Evolutionary conservation across 2,329 filamentous ascomycete genomes (phyloP), one percentile per base, ranked within the genome.

Genomic region (Hypomyces perniciosus): DNA sequence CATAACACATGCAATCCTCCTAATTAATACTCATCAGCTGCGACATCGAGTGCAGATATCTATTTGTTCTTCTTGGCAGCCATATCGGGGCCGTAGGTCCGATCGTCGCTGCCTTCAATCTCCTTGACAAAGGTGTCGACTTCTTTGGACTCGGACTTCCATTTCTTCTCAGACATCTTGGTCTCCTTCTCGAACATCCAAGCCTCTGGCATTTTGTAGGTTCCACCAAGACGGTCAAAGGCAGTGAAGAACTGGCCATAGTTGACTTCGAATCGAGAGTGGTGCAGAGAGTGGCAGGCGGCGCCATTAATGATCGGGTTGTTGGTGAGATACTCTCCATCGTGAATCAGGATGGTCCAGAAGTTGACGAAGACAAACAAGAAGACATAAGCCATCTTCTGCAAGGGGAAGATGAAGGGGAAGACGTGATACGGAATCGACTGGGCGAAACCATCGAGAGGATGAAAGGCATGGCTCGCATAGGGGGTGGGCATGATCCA

Each of bases 401-500:
- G 89, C 31, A 97, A 79, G 1, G 92, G 92, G 71, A 96, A 93
- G 62, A 96, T 68, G 72, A 96, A 90, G 4, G 91, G 90, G 74
- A 92, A 96, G 59, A 96, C 61, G 72, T 97, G 92, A 74, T 97
- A 97, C 1, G 92, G 92, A 43, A 95, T 67, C 54, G 86, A 88
- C 74, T 97, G 92, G 8, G 84, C 79, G 72, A 86, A 96, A 64
- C 92, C 92, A 65, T 97, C 92, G 47, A 96, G 68, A 1, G 92
- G 91, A 74, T 97, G 90, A 80, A 97, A 97, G 52, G 92, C 92
- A 65, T 96, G 88, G 60, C 86, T 90, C 39, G 92, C 91, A 68
- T 83, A 96, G 1, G 92, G 92, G 3, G 90, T 95, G 3, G 92
- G 92, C 89, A 96, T 95, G 72, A 97, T 96, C 92, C 92, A 97